Evolutionary conservation across 169 alveolate genomes (phyloP).

Genomic region (Cyclospora cayetanensis): DNA sequence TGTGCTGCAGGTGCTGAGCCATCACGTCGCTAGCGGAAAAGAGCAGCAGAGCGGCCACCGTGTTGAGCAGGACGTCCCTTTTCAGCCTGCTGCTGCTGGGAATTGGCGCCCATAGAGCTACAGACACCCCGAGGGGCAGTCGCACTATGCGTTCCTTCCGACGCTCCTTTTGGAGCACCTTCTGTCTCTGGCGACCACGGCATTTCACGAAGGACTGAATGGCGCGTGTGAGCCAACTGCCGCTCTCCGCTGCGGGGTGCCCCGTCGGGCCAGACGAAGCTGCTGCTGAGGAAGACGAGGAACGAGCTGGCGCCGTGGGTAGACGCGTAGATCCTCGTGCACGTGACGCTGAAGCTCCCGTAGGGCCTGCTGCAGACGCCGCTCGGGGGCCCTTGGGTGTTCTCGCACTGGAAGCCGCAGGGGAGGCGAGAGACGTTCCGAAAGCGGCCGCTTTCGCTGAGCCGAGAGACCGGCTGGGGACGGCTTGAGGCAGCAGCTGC

Average conservation of each 20-base stretch:
- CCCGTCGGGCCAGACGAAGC: no score
- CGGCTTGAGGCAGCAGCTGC: neutral
- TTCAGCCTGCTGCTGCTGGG: slow-evolving; percentile 25
- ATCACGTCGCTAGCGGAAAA: slow-evolving; percentile 36
- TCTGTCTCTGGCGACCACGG: slow-evolving; percentile 7
- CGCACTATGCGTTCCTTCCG: neutral
- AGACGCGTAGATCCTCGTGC: no score
- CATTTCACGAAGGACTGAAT: neutral
- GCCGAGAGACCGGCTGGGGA: no score
- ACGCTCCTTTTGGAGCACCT: neutral
- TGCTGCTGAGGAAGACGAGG: no score
- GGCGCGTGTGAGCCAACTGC: neutral
- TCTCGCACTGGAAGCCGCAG: no score
- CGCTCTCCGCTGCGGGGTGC: neutral
- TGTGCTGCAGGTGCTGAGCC: slow-evolving; percentile 52
- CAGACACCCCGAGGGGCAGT: slow-evolving; percentile 10
- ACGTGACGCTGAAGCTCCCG: no score
- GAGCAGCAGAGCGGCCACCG: slow-evolving; percentile 57
- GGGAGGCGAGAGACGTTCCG: no score
- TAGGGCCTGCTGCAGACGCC: slow-evolving; percentile 1
- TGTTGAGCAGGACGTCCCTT: slow-evolving; percentile 17
- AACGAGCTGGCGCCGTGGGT: no score
- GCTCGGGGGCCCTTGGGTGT: no score
- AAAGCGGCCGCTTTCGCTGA: no score
- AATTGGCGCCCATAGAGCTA: slow-evolving; percentile 13